These are phyloP conservation scores for Aspergillus fumigatiaffinis DNA, from an alignment of 2,329 filamentous ascomycete species.

Conservation along the genomic window DNA sequence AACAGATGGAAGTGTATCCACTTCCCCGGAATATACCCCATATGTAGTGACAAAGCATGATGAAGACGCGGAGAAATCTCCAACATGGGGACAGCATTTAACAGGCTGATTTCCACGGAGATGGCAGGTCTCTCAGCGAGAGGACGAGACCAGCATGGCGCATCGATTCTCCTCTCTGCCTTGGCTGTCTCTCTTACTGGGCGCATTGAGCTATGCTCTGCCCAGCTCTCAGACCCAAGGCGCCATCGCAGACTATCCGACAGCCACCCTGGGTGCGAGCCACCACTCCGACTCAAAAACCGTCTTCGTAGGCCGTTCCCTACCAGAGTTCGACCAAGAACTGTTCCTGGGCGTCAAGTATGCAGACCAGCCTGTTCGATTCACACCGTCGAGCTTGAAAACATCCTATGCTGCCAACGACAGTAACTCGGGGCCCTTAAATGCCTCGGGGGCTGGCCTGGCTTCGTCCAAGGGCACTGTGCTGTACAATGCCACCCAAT, in stretches of 20 bases:
- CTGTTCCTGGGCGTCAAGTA: conserved; percentile 29
- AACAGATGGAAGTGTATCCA: neutral
- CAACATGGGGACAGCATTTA: neutral
- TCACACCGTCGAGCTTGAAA: conserved; percentile 23
- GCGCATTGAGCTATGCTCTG: neutral
- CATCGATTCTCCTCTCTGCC: neutral
- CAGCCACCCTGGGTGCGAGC: conserved; percentile 2
- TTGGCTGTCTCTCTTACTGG: conserved; percentile 2
- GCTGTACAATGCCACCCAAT: conserved; percentile 27
- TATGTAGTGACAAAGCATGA: neutral
- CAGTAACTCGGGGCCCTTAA: conserved; percentile 16
- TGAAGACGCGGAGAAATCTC: neutral
- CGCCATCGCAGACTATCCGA: neutral
- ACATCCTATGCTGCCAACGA: conserved; percentile 17
- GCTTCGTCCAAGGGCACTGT: neutral
- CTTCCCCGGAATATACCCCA: neutral
- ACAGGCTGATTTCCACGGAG: neutral
- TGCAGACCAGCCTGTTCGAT: conserved; percentile 24
- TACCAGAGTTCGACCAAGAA: conserved; percentile 26
- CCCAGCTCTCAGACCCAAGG: neutral
- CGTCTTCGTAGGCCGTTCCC: conserved; percentile 22
- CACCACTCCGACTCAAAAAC: conserved; percentile 7
- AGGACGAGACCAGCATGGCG: neutral
- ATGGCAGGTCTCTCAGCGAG: neutral
- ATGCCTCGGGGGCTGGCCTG: neutral